These are phyloP conservation scores for Colletotrichum chrysophilum DNA, from an alignment of 2,329 filamentous ascomycete species.

Conservation along the genomic window DNA sequence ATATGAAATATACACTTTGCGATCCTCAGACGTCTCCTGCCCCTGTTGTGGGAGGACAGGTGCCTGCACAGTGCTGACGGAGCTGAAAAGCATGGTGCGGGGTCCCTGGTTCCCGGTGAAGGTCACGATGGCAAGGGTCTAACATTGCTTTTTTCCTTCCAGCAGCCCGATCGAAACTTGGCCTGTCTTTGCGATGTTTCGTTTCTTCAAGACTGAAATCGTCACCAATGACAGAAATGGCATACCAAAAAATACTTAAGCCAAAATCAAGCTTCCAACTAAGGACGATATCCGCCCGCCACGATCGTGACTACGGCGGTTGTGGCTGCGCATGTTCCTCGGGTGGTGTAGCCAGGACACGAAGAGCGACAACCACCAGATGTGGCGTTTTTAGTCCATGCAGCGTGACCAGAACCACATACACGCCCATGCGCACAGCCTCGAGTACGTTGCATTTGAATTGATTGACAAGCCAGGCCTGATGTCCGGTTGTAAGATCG, in stretches of 20 bases:
- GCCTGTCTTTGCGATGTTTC: neutral
- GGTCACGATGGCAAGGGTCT: neutral
- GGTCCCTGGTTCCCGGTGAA: neutral
- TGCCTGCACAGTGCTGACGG: neutral
- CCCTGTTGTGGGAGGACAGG: neutral
- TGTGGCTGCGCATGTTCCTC: neutral
- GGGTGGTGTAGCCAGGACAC: neutral
- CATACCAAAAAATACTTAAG: no score
- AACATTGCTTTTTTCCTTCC: neutral
- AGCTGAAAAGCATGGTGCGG: neutral
- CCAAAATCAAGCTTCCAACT: neutral
- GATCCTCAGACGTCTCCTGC: neutral
- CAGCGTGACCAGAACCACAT: neutral
- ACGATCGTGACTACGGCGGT: neutral
- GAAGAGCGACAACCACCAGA: neutral
- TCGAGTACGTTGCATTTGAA: neutral
- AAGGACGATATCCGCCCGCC: neutral
- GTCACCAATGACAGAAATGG: neutral
- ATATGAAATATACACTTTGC: neutral
- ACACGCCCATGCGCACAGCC: neutral
- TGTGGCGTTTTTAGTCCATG: neutral
- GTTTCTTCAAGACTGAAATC: neutral
- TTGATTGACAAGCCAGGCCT: constrained; percentile 17
- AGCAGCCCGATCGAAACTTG: neutral
- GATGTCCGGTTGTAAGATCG: neutral